Evolutionary conservation across 1,284 basidiomycete genomes (phyloP).

Genomic region (Boletus calvinii): DNA sequence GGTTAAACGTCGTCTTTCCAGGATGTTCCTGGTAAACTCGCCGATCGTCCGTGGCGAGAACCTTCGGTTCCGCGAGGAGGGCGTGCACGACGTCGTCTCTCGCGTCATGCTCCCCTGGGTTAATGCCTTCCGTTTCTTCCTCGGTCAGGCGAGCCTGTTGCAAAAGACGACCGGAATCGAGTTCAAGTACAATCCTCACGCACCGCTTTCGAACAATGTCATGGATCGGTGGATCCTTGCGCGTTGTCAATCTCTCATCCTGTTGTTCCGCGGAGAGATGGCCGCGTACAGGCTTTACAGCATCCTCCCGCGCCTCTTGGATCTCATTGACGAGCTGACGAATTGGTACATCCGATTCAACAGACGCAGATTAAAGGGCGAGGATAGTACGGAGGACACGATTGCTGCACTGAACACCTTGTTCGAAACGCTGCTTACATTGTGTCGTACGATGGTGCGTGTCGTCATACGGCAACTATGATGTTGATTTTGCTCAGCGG

Average conservation of each 20-base stretch:
- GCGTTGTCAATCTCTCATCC: slow-evolving; percentile 94
- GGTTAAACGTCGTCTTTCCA: slow-evolving; percentile 29
- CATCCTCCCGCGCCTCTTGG: slow-evolving; percentile 91
- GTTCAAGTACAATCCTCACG: slow-evolving; percentile 88
- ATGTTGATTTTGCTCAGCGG: slow-evolving; percentile 1
- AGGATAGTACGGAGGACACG: slow-evolving; percentile 90
- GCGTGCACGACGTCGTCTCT: slow-evolving; percentile 94
- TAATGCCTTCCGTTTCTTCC: slow-evolving; percentile 99
- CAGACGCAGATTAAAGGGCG: slow-evolving; percentile 92
- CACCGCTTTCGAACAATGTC: slow-evolving; percentile 86
- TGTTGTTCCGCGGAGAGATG: slow-evolving; percentile 93
- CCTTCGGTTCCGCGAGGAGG: slow-evolving; percentile 96
- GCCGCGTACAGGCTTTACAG: slow-evolving; percentile 97
- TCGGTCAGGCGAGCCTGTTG: slow-evolving; percentile 89
- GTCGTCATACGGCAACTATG: background rate
- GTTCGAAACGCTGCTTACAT: slow-evolving; percentile 93
- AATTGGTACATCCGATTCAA: slow-evolving; percentile 99
- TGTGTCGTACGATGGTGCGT: slow-evolving; percentile 90
- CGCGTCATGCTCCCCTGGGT: slow-evolving; percentile 98
- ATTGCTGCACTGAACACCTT: slow-evolving; percentile 90
- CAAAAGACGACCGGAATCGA: slow-evolving; percentile 81
- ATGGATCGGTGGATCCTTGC: slow-evolving; percentile 99
- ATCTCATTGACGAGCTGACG: slow-evolving; percentile 94
- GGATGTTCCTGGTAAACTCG: slow-evolving; percentile 98
- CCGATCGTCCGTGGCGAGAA: slow-evolving; percentile 98